Percentiles rank a stretch among this genome's conserved stretches.
Evolutionary conservation across 1,284 basidiomycete species (phyloP).

Genomic region (Wolfiporia cocos): DNA sequence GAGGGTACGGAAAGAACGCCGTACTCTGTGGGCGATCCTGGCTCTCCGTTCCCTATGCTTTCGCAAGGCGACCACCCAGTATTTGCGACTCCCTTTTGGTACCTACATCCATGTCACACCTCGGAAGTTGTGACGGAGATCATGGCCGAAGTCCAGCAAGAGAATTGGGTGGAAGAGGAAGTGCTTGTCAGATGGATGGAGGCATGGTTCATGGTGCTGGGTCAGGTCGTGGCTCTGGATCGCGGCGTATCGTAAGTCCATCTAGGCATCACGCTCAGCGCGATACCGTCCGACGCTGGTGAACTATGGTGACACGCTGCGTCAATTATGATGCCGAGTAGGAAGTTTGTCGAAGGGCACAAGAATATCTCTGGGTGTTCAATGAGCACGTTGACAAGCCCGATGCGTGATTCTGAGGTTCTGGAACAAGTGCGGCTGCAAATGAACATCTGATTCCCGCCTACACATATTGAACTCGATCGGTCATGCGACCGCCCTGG

Average conservation of each 20-base stretch:
- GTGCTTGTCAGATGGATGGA: slow-evolving; percentile 49
- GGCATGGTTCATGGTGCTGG: slow-evolving; percentile 69
- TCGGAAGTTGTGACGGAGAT: slow-evolving; percentile 59
- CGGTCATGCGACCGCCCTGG: not conserved
- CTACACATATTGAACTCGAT: too few species aligned
- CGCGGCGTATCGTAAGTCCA: too few species aligned
- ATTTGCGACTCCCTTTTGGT: slow-evolving; percentile 70
- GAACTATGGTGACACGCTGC: too few species aligned
- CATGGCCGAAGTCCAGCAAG: slow-evolving; percentile 37
- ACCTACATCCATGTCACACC: slow-evolving; percentile 79
- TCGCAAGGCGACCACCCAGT: slow-evolving; percentile 82
- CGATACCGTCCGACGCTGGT: too few species aligned
- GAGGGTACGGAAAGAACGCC: slow-evolving; percentile 38
- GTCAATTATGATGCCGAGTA: too few species aligned
- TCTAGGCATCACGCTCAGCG: too few species aligned
- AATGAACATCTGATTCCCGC: too few species aligned
- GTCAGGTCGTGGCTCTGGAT: slow-evolving; percentile 46
- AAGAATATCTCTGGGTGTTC: too few species aligned
- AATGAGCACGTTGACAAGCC: not conserved
- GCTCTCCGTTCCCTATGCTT: slow-evolving; percentile 61
- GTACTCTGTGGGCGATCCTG: slow-evolving; percentile 46
- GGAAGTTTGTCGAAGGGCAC: too few species aligned
- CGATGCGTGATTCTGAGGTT: not conserved
- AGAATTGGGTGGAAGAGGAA: slow-evolving; percentile 24
- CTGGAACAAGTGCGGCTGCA: too few species aligned